Percentiles rank a stretch among this genome's conserved stretches.
These are phyloP conservation scores for Crithidia expoeki DNA, from an alignment of 208 protist species.

Conservation along the genomic window DNA sequence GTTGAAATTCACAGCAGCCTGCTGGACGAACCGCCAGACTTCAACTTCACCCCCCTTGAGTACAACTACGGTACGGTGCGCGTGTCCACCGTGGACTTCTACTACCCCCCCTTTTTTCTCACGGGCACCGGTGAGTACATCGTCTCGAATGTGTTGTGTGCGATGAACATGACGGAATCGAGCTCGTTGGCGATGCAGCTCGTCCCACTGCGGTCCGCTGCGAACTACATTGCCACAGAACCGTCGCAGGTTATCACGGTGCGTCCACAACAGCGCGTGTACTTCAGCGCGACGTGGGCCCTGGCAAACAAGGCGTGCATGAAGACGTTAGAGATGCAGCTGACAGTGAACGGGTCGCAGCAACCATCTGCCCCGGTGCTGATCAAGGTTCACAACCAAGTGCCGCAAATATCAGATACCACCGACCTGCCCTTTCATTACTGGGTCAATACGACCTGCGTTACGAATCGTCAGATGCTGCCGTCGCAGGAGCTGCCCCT, in stretches of 20 bases:
- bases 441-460: constrained; percentile 86
- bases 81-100: constrained; percentile 83
- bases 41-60: constrained; percentile 75
- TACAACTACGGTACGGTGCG: constrained; percentile 88
- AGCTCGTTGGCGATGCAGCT: constrained; percentile 88
- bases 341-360: constrained; percentile 81
- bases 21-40: constrained; percentile 56
- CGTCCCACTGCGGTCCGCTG: constrained; percentile 56
- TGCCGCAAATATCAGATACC: constrained; percentile 55
- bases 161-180: constrained; percentile 89
- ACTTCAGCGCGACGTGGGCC: constrained; percentile 83
- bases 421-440: constrained; percentile 84
- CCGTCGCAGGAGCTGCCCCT: constrained; percentile 78
- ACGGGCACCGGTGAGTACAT: constrained; percentile 77
- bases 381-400: constrained; percentile 71
- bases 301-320: constrained; percentile 61
- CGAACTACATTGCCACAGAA: constrained; percentile 64
- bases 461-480: constrained; percentile 81
- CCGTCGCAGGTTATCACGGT: constrained; percentile 85
- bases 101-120: constrained; percentile 84
- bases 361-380: constrained; percentile 72
- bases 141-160: constrained; percentile 85
- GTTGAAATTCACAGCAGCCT: constrained; percentile 74
- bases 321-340: constrained; percentile 68
- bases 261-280: constrained; percentile 85